Conservation (phyloP, 192 early-diverging fungal species). For the Backusella psychrophila region DNA sequence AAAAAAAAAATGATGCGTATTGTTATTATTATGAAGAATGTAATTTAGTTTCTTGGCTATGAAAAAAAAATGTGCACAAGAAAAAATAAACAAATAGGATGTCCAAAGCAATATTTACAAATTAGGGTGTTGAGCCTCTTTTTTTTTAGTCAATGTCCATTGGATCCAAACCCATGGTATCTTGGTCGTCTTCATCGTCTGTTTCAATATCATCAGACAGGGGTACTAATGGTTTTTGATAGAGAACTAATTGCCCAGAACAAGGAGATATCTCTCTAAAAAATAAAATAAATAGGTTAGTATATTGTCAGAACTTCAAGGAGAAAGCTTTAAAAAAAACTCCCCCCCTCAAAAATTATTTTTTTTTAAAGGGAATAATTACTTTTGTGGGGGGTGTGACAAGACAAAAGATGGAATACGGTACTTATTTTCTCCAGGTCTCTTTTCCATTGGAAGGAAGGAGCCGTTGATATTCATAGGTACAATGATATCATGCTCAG, state of each 20-base stretch:
- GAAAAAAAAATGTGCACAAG: conserved; percentile 1
- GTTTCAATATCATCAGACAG: not conserved
- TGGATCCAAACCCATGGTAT: not conserved
- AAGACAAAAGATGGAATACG: conserved; percentile 15
- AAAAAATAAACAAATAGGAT: not conserved
- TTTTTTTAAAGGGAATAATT: not conserved
- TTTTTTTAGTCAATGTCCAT: conserved; percentile 10
- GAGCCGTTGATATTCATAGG: conserved; percentile 11
- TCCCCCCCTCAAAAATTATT: not conserved
- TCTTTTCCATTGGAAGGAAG: conserved; percentile 12
- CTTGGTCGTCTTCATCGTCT: conserved; percentile 4
- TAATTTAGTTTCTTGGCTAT: conserved; percentile 2
- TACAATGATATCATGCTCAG: not conserved
- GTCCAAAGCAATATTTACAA: not conserved
- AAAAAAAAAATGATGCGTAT: not conserved
- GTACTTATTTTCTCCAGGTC: conserved; percentile 14
- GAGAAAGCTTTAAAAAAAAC: not conserved
- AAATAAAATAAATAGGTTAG: not conserved
- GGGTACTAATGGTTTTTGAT: conserved; percentile 1
- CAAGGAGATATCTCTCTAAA: not conserved
- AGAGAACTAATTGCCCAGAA: not conserved
- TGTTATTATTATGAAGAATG: conserved; percentile 1
- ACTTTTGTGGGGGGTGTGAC: conserved; percentile 9
- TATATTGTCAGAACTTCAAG: not conserved
- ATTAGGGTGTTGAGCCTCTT: not conserved